A percentile compares a stretch with the other conserved stretches of the same genome.
phyloP scores from a whole-genome alignment of 768 basidiomycete genomes.

The Boletus subparvulus region DNA sequence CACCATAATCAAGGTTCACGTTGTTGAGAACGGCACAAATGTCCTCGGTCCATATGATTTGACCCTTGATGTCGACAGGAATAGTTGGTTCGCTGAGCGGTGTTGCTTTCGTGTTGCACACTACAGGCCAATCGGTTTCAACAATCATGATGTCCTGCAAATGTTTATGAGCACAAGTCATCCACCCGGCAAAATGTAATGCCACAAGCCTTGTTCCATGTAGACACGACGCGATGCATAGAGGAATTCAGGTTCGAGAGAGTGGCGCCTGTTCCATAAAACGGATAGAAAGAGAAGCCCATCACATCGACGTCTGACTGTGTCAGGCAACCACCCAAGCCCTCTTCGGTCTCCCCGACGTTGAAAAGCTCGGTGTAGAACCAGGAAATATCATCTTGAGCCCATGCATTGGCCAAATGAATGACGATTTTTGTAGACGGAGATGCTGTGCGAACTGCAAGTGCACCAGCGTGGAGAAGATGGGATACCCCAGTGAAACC shows the following conservation, averaged over 20 bases:
- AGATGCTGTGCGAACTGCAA: conserved; percentile 8
- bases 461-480: conserved; percentile 37
- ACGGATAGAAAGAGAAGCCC: conserved; percentile 12
- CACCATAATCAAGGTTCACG: background rate
- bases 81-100: conserved; percentile 14
- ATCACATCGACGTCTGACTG: conserved; percentile 9
- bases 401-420: conserved; percentile 14
- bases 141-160: conserved; percentile 10
- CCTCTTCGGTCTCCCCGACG: background rate
- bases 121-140: conserved; percentile 13
- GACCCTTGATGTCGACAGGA: background rate
- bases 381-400: background rate
- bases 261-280: conserved; percentile 6
- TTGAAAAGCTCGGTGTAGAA: conserved; percentile 9
- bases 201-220: conserved; percentile 7
- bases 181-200: background rate
- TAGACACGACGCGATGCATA: conserved; percentile 6
- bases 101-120: background rate
- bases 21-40: background rate
- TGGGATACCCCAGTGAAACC: conserved; percentile 12
- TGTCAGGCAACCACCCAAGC: conserved; percentile 3
- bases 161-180: background rate
- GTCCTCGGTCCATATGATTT: conserved; percentile 5
- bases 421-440: conserved; percentile 4
- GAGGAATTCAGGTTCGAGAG: conserved; percentile 6